Conservation (phyloP, 2,329 filamentous ascomycete species). For the Penicillium sp. region DNA sequence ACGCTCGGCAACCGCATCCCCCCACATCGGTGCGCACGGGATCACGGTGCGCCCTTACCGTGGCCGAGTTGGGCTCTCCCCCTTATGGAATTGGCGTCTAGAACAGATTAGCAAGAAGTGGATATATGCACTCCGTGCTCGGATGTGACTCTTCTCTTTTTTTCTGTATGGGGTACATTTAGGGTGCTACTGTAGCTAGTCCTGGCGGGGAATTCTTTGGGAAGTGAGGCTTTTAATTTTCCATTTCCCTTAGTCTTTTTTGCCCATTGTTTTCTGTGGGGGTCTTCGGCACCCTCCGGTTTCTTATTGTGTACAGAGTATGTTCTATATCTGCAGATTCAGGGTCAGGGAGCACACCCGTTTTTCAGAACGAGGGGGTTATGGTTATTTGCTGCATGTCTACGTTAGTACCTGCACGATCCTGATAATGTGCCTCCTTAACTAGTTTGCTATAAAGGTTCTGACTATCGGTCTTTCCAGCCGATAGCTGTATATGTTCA, state of each 20-base stretch:
- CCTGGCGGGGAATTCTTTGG: neutral
- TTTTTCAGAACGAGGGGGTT: neutral
- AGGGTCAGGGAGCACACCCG: neutral
- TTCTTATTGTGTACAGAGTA: too few relatives aligned
- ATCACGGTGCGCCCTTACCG: neutral
- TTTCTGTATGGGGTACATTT: neutral
- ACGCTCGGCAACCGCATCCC: neutral
- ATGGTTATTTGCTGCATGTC: neutral
- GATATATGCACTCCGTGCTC: neutral
- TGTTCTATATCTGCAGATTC: neutral
- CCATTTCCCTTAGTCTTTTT: neutral
- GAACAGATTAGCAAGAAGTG: neutral
- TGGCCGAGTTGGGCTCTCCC: neutral
- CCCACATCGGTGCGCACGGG: constrained; percentile 8
- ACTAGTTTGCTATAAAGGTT: neutral
- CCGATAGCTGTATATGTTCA: neutral
- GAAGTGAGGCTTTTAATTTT: neutral
- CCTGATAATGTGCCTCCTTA: neutral
- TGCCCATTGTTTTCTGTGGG: neutral
- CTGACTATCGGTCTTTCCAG: neutral
- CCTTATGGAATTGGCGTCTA: neutral
- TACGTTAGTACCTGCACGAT: neutral
- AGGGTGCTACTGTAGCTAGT: constrained; percentile 1
- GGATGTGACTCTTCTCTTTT: neutral
- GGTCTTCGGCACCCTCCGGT: neutral